A percentile compares a stretch with the other conserved stretches of the same genome.
phyloP scores from a whole-genome alignment of 1,284 basidiomycete species.

The Rhodotorula sp. region DNA sequence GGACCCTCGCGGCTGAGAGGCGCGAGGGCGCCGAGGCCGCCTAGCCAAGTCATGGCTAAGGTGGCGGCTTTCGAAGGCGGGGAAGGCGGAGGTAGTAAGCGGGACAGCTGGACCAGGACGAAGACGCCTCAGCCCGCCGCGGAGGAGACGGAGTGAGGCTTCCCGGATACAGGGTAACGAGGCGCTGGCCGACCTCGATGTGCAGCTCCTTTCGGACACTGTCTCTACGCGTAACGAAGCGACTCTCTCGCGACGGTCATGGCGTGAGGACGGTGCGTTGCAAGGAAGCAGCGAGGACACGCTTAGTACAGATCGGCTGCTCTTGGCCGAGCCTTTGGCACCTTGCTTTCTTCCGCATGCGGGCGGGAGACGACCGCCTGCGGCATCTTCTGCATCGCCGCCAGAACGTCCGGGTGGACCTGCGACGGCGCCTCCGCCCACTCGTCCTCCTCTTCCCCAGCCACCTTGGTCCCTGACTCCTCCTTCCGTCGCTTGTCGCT shows the following conservation, averaged over 20 bases:
- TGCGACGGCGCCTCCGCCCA: slow-evolving; percentile 48
- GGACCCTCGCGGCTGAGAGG: slow-evolving; percentile 12
- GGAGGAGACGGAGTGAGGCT: not conserved
- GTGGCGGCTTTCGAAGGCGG: slow-evolving; percentile 1
- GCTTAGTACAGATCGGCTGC: slow-evolving; percentile 35
- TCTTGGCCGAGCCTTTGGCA: slow-evolving; percentile 34
- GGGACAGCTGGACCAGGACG: slow-evolving; percentile 6
- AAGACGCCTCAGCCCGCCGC: not conserved
- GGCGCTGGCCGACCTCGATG: too few relatives aligned
- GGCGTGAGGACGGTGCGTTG: too few relatives aligned
- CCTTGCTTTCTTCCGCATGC: slow-evolving; percentile 45
- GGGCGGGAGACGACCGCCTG: slow-evolving; percentile 12
- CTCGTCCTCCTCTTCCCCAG: slow-evolving; percentile 49
- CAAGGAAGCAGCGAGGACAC: too few relatives aligned
- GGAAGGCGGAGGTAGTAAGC: not conserved
- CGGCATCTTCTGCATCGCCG: slow-evolving; percentile 22
- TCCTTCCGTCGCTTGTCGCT: not conserved
- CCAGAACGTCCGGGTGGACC: slow-evolving; percentile 30
- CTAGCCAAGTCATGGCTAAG: slow-evolving; percentile 7
- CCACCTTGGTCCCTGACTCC: not conserved
- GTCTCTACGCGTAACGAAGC: too few relatives aligned
- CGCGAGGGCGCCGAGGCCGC: slow-evolving; percentile 22
- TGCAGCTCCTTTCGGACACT: too few relatives aligned
- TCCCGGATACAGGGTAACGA: too few relatives aligned
- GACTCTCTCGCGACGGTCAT: too few relatives aligned